Evolutionary conservation across 2,329 filamentous ascomycete genomes (phyloP).

Genomic region (Phyllosticta citribraziliensis): DNA sequence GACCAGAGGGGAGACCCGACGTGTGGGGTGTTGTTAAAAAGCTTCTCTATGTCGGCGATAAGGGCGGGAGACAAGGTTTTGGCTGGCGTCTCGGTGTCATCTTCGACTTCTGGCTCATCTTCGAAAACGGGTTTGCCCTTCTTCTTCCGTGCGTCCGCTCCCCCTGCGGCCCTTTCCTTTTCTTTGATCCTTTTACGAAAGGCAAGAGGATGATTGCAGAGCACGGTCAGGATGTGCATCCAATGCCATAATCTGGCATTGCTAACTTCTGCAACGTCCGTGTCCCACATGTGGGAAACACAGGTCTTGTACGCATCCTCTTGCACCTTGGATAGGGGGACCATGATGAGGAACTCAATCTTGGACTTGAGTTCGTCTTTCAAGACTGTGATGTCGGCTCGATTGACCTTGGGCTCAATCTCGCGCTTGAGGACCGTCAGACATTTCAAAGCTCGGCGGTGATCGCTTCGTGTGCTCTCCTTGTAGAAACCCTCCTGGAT

Average conservation of each 20-base stretch:
- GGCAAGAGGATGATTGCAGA: constrained; percentile 50
- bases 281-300: constrained; percentile 32
- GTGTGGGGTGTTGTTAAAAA: constrained; percentile 12
- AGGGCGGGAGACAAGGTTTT: background rate
- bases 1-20: constrained; percentile 46
- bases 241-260: constrained; percentile 44
- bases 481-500: constrained; percentile 62
- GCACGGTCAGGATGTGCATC: constrained; percentile 42
- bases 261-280: constrained; percentile 23
- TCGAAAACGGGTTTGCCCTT: background rate
- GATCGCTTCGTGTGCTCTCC: constrained; percentile 50
- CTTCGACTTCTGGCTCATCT: background rate
- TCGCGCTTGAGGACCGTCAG: constrained; percentile 61
- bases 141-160: background rate
- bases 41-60: background rate
- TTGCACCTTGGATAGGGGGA: constrained; percentile 61
- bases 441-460: constrained; percentile 52
- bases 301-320: constrained; percentile 50
- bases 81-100: background rate
- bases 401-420: constrained; percentile 68
- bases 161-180: background rate
- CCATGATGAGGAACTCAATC: constrained; percentile 68
- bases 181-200: constrained; percentile 22
- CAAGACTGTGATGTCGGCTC: constrained; percentile 60
- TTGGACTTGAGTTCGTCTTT: constrained; percentile 62